Evolutionary conservation across 805 yeast genomes (phyloP).

Genomic region (Candida dajiaensis): DNA sequence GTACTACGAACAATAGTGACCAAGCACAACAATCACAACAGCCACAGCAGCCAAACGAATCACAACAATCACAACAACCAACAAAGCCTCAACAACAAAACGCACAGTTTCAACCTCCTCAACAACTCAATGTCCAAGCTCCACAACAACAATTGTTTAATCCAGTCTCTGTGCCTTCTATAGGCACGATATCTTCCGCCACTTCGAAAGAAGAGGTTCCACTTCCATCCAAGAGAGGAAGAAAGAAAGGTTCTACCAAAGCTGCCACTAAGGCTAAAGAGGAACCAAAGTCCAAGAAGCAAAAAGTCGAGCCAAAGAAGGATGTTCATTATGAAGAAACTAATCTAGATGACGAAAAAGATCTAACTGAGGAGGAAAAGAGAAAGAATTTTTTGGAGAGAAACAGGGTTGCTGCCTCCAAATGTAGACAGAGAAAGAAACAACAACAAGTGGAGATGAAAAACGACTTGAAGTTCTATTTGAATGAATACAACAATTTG

Average conservation of each 20-base stretch:
- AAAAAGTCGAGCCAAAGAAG: neutral
- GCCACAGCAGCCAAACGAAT: neutral
- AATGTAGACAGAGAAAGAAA: slow-evolving; percentile 92
- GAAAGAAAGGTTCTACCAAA: slow-evolving; percentile 7
- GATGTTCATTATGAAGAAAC: neutral
- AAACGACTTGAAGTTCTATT: slow-evolving; percentile 64
- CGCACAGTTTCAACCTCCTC: neutral
- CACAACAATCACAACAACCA: neutral
- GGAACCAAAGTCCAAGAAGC: slow-evolving; percentile 3
- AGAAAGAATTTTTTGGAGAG: slow-evolving; percentile 77
- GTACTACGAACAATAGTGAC: slow-evolving; percentile 14
- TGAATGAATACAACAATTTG: slow-evolving; percentile 63
- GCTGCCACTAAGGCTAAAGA: neutral
- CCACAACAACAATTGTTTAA: neutral
- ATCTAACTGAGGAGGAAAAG: slow-evolving; percentile 64
- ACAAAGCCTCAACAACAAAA: neutral
- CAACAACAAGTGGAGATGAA: slow-evolving; percentile 81
- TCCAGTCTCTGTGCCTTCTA: neutral
- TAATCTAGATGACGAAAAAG: slow-evolving; percentile 5
- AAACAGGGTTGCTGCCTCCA: slow-evolving; percentile 91
- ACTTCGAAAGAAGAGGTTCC: neutral
- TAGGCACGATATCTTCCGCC: neutral
- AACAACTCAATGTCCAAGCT: neutral
- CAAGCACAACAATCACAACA: slow-evolving; percentile 7
- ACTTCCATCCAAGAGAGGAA: slow-evolving; percentile 9